phyloP scores from a whole-genome alignment of 176 grass and related monocot genomes.

The Carex cristatella region DNA sequence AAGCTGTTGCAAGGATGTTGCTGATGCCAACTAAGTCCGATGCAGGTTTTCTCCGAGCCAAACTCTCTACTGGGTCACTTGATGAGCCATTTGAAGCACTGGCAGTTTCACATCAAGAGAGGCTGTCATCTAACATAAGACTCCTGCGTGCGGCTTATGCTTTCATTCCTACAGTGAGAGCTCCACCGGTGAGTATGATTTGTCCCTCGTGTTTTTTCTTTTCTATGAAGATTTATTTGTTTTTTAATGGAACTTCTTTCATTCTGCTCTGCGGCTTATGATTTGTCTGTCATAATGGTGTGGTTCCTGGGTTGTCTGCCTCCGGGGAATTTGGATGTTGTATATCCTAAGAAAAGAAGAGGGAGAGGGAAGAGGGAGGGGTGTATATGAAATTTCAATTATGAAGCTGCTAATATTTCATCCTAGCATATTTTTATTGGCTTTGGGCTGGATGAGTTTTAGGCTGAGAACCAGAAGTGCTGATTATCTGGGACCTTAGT shows the following conservation, averaged over 20 bases:
- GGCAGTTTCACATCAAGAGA: slow-evolving; percentile 76
- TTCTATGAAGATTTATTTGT: slow-evolving; percentile 10
- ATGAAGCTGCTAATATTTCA: not conserved
- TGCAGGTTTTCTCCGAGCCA: slow-evolving; percentile 58
- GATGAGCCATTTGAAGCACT: slow-evolving; percentile 58
- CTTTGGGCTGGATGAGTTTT: not conserved
- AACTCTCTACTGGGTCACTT: slow-evolving; percentile 39
- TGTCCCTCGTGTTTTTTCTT: slow-evolving; percentile 21
- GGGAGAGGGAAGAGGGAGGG: not conserved
- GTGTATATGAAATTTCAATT: too few species aligned
- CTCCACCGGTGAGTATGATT: slow-evolving; percentile 77
- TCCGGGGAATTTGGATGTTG: not conserved
- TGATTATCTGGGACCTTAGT: not conserved
- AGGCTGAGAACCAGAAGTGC: not conserved
- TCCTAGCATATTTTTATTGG: not conserved
- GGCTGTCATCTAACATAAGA: slow-evolving; percentile 61
- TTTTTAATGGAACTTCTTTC: not conserved
- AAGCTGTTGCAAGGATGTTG: slow-evolving; percentile 67
- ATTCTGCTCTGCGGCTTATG: not conserved
- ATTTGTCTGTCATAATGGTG: not conserved
- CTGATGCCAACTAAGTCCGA: slow-evolving; percentile 59
- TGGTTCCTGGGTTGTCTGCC: not conserved
- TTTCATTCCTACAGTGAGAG: slow-evolving; percentile 90
- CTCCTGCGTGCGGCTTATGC: slow-evolving; percentile 85
- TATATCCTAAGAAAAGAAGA: not conserved